A percentile compares a stretch with the other conserved stretches of the same genome.
Conservation (phyloP, 2,329 filamentous ascomycete genomes). For the Niveomyces coronatus region DNA sequence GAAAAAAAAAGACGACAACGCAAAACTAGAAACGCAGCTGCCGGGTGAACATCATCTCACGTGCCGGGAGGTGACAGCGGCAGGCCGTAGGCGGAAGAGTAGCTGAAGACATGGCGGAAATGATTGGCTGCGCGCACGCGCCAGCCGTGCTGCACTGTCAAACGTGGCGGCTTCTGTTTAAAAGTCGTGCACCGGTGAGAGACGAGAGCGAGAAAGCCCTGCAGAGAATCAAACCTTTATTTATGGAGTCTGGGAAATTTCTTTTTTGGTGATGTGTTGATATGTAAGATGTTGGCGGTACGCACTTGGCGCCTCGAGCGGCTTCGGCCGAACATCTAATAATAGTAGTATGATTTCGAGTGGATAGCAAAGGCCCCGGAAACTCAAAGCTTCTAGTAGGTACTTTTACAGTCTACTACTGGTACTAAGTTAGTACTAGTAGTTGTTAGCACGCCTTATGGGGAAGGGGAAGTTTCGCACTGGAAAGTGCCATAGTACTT, state of each 20-base stretch:
- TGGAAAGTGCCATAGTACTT: not conserved
- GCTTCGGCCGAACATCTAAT: constrained; percentile 3
- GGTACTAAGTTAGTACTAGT: too few relatives aligned
- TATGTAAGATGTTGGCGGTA: too few relatives aligned
- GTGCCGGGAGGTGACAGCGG: constrained; percentile 5
- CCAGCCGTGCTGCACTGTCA: not conserved
- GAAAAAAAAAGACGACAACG: too few relatives aligned
- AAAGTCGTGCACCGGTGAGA: too few relatives aligned
- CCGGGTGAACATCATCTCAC: constrained; percentile 6
- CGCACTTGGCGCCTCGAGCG: not conserved
- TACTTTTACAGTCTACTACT: too few relatives aligned
- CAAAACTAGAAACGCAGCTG: constrained; percentile 3
- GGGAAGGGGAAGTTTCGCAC: too few relatives aligned
- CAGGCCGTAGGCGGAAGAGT: constrained; percentile 2
- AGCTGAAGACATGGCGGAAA: not conserved
- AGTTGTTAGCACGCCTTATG: too few relatives aligned
- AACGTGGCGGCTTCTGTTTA: not conserved
- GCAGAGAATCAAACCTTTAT: not conserved
- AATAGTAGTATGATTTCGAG: not conserved
- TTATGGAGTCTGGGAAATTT: too few relatives aligned
- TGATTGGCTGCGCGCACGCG: not conserved
- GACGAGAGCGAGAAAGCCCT: too few relatives aligned
- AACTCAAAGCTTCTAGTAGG: too few relatives aligned
- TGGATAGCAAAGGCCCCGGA: not conserved
- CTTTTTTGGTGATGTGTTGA: too few relatives aligned